Evolutionary conservation across 441 rosid species (phyloP), one percentile per base, ranked within the genome.

Genomic region (Sinapis alba): DNA sequence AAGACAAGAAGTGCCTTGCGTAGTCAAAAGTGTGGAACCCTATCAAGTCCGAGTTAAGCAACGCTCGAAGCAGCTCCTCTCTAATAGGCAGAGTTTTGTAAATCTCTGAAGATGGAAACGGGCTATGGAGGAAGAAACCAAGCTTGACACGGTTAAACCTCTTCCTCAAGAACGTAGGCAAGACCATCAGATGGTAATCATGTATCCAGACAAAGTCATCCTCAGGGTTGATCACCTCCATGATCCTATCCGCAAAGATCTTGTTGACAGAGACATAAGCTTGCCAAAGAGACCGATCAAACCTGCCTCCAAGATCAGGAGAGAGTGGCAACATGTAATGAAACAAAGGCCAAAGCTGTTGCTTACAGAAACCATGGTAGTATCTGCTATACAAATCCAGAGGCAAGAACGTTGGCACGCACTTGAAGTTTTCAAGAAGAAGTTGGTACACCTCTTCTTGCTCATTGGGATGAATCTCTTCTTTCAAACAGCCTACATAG

Each of bases 311-410:
- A 5, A 91, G 93, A 68, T 89, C 97, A 0, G 93, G 94, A 0
- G 98, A 91, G 71, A 93, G 76, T 36, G 98, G 98, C 51, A 93
- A 73, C 98, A 91, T 93, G 87, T 93, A 93, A 84, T 91, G 98
- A 75, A 93, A 93, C 81, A 93, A 82, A 69, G 97, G 98, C 98
- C 98, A 93, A 10, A 93, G 79, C 47, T 93, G 98, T 36, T 93
- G 98, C 85, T 93, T 93, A 69, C 98, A 93, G 69, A 93, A 93
- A 1, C 97, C 98, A 79, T 89, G 97, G 78, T 93, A 93, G 68
- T 82, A 93, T 80, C 88, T 74, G 66, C 65, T 85, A 64, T 84
- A 88, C 23, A 93, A 84, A 76, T 91, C 98, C 0, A 78, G 64
- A 3, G 96, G 92, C 18, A 93, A 72, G 78, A 93, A 93, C 24